Conservation (phyloP, 2,329 filamentous ascomycete species). For the Epichloe coenophiala region DNA sequence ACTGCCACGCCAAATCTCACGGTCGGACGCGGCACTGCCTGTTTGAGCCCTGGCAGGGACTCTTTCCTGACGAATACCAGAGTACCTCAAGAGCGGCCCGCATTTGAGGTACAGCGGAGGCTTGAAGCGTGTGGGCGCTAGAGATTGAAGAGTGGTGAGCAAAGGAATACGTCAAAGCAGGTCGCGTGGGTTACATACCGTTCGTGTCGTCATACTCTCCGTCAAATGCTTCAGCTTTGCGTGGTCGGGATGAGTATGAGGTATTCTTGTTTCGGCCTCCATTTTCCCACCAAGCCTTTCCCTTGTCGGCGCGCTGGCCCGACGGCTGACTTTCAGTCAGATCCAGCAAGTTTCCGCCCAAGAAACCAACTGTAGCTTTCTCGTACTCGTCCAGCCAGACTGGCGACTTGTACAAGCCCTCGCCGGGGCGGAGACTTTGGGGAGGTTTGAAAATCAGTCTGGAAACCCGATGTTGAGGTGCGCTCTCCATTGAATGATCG, state of each 20-base stretch:
- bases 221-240: constrained; percentile 50
- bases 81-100: constrained; percentile 81
- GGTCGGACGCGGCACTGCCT: constrained; percentile 28
- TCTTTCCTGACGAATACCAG: constrained; percentile 60
- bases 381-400: constrained; percentile 61
- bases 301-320: constrained; percentile 27
- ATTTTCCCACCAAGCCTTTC: constrained; percentile 67
- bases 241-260: constrained; percentile 31
- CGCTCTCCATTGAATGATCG: constrained; percentile 14
- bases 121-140: constrained; percentile 59
- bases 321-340: constrained; percentile 30
- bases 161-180: background rate
- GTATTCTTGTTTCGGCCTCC: constrained; percentile 32
- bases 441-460: constrained; percentile 27
- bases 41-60: constrained; percentile 18
- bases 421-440: constrained; percentile 31
- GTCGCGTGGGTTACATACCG: constrained; percentile 25
- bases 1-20: constrained; percentile 82
- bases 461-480: constrained; percentile 24
- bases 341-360: constrained; percentile 47
- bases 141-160: background rate
- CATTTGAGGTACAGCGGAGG: constrained; percentile 78
- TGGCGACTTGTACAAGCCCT: constrained; percentile 44
- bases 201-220: constrained; percentile 53
- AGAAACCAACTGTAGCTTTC: constrained; percentile 47